Percentiles rank a stretch among this genome's conserved stretches.
These are phyloP conservation scores for Chytriomyces hyalinus DNA, from an alignment of 192 early-diverging fungal genomes.

Conservation along the genomic window DNA sequence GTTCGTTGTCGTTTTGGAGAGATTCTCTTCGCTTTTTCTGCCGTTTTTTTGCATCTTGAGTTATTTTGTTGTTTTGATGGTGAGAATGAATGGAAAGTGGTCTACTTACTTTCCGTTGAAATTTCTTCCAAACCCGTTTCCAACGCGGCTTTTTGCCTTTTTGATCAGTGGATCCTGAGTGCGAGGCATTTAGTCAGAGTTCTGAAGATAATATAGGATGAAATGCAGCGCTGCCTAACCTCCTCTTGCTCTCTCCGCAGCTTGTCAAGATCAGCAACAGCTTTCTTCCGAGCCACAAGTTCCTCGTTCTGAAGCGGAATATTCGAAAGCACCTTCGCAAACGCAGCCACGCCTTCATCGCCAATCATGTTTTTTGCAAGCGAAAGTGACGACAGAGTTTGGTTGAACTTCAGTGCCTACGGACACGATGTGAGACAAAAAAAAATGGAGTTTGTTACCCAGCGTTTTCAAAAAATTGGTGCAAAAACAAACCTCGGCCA, in stretches of 20 bases:
- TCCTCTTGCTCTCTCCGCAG: conserved; percentile 58
- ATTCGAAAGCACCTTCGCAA: conserved; percentile 57
- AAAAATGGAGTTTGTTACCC: background rate
- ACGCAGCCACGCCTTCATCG: conserved; percentile 50
- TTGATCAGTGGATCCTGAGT: conserved; percentile 47
- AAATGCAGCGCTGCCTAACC: conserved; percentile 35
- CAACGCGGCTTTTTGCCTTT: conserved; percentile 41
- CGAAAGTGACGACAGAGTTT: conserved; percentile 45
- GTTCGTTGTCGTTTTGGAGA: conserved; percentile 15
- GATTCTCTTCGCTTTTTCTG: conserved; percentile 46
- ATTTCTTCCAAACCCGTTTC: conserved; percentile 24
- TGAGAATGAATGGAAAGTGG: background rate
- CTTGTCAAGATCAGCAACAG: conserved; percentile 51
- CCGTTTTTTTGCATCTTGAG: background rate
- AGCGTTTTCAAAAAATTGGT: background rate
- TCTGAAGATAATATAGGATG: background rate
- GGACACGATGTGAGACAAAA: too few species aligned
- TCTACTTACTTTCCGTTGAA: conserved; percentile 17
- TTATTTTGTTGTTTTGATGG: background rate
- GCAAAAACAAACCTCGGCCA: conserved; percentile 49
- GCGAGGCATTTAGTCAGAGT: conserved; percentile 4
- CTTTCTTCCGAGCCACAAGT: conserved; percentile 43
- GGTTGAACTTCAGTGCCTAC: conserved; percentile 53
- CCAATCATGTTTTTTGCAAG: conserved; percentile 53
- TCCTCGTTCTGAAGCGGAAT: conserved; percentile 49